phyloP scores from a whole-genome alignment of 331 rosid genomes.

The Acacia pycnantha region DNA sequence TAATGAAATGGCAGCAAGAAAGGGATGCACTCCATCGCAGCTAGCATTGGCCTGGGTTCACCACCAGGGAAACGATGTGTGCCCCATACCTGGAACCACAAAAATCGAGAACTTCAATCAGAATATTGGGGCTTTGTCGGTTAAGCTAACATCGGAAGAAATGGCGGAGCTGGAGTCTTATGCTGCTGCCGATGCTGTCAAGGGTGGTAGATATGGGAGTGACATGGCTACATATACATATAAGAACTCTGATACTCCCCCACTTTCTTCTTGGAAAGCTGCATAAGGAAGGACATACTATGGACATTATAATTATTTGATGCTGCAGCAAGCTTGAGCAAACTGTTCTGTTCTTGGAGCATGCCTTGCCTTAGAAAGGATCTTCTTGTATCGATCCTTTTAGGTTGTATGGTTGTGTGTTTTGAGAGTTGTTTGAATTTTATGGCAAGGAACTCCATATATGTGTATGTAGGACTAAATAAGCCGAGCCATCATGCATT shows the following conservation, averaged over 20 bases:
- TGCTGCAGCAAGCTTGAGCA: neutral
- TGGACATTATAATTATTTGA: neutral
- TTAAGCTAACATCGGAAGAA: constrained; percentile 62
- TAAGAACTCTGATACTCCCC: constrained; percentile 57
- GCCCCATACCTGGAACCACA: constrained; percentile 86
- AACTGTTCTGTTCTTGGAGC: neutral
- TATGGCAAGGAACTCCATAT: too few relatives aligned
- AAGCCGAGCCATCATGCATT: too few relatives aligned
- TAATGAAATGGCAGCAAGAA: constrained; percentile 52
- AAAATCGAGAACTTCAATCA: constrained; percentile 58
- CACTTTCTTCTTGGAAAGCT: constrained; percentile 58
- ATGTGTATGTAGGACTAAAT: too few relatives aligned
- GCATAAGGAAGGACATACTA: constrained; percentile 6
- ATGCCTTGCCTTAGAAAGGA: neutral
- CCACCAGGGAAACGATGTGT: constrained; percentile 67
- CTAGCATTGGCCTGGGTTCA: constrained; percentile 80
- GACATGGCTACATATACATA: constrained; percentile 36
- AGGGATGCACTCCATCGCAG: constrained; percentile 65
- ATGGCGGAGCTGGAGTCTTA: constrained; percentile 54
- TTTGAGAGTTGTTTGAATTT: too few relatives aligned
- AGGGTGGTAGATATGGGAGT: constrained; percentile 49
- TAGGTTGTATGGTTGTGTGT: neutral
- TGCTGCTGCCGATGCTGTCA: constrained; percentile 42
- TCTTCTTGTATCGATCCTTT: neutral
- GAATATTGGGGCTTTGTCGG: constrained; percentile 56